Evolutionary conservation across 2,329 filamentous ascomycete genomes (phyloP), one percentile per base, ranked within the genome.

Genomic region (Colletotrichum zoysiae): DNA sequence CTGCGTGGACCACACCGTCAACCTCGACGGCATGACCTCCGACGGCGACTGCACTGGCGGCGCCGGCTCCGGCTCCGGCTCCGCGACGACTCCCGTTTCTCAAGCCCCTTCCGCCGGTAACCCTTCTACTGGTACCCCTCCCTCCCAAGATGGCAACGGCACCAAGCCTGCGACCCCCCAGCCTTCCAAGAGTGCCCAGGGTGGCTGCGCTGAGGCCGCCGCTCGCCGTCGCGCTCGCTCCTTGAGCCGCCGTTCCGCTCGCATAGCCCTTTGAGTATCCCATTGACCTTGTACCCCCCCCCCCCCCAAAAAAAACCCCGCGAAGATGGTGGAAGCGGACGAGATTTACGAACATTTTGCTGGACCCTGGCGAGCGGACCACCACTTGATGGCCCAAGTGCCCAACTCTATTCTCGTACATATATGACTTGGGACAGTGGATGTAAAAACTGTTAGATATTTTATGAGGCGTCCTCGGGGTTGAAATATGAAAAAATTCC

Each of bases 1-100:
- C 38, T 82, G 80, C 71, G 78, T 79, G 75, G 80, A 82, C 72
- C 79, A 82, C 77, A 82, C 80, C 50, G 77, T 79, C 75, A 82
- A 82, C 79, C 73, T 78, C 5, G 75, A 73, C 35, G 80, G 79
- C 16, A 76, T 78, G 77, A 59, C 74, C 30, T 77, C 71, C 62
- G 80, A 82, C 44, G 80, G 80, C 57, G 80, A 82, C 77, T 82
- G 80, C 79, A 81, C 80, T 11, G 73, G 73, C 48, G 70, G 61
- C 56, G 70, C 66, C 61, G 74, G 61, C 1, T 67, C 73, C 60
- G 73, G 56, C 72, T 67, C 56, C 53, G 68, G 73, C 11, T 42
- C 69, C 7, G 60, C 69, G 33, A 56, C 61, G 26, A 46, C 65
- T 14, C 53, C 61, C 62, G 55, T n/a, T 18, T 11, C 63, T 30